These are phyloP conservation scores for Pholiota molesta DNA, from an alignment of 768 basidiomycete species.

Conservation along the genomic window DNA sequence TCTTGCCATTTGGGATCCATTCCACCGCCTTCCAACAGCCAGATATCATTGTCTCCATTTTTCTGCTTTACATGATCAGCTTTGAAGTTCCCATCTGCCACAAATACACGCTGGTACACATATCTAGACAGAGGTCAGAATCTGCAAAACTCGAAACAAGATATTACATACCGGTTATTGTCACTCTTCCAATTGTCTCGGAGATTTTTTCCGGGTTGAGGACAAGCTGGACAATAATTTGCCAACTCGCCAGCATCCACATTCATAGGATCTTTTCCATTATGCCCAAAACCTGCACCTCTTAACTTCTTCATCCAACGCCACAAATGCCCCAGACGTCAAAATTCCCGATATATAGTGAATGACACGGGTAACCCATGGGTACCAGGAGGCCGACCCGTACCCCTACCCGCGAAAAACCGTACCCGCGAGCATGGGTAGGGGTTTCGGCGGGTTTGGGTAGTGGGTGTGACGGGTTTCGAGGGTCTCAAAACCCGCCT, in stretches of 20 bases:
- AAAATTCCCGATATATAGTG: too few relatives aligned
- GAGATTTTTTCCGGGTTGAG: constrained; percentile 28
- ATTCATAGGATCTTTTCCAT: not conserved
- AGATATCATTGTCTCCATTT: constrained; percentile 3
- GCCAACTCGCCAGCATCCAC: constrained; percentile 5
- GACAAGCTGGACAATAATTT: constrained; percentile 27
- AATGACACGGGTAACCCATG: too few relatives aligned
- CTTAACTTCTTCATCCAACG: constrained; percentile 15
- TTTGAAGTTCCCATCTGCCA: constrained; percentile 20
- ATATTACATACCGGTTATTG: not conserved
- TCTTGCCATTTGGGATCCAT: not conserved
- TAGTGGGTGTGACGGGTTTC: too few relatives aligned
- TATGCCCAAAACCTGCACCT: constrained; percentile 18
- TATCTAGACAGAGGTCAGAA: not conserved
- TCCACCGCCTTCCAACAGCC: constrained; percentile 14
- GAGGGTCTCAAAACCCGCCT: too few relatives aligned
- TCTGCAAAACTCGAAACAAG: not conserved
- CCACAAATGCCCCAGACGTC: constrained; percentile 15
- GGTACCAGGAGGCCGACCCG: too few relatives aligned
- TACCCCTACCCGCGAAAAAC: too few relatives aligned
- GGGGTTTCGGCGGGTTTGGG: too few relatives aligned
- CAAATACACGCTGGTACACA: constrained; percentile 15
- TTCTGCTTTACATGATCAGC: constrained; percentile 15
- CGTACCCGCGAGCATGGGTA: too few relatives aligned
- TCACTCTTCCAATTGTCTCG: constrained; percentile 21